These are phyloP conservation scores for Pyrus bretschneideri DNA, from an alignment of 306 rosid species.

Conservation along the genomic window DNA sequence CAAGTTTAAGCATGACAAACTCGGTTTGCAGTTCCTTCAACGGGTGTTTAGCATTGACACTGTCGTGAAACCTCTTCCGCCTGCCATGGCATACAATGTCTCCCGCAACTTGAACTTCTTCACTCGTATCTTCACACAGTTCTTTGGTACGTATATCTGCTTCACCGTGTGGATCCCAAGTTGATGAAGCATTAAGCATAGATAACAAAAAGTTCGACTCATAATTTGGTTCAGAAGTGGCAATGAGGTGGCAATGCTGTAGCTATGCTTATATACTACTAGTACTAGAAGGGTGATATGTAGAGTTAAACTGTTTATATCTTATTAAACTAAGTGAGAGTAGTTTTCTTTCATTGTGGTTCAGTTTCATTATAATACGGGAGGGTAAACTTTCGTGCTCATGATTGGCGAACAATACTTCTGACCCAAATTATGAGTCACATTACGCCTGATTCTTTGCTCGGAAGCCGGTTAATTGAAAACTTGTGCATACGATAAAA, in stretches of 20 bases:
- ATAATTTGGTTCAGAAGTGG: too few relatives aligned
- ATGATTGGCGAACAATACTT: not conserved
- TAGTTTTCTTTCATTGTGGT: not conserved
- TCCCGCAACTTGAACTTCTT: conserved; percentile 96
- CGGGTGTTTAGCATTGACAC: conserved; percentile 90
- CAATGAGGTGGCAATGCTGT: not conserved
- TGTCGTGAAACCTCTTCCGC: conserved; percentile 86
- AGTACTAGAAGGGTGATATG: not conserved
- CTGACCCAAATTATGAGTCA: not conserved
- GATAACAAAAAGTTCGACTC: too few relatives aligned
- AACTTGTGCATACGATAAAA: not conserved
- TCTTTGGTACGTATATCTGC: conserved; percentile 63
- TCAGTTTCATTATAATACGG: not conserved
- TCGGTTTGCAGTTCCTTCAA: conserved; percentile 72
- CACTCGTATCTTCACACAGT: conserved; percentile 93
- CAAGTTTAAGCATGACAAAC: conserved; percentile 2
- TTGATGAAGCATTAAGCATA: not conserved
- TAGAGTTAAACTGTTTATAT: not conserved
- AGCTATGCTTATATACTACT: not conserved
- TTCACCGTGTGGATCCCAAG: not conserved
- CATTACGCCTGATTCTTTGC: not conserved
- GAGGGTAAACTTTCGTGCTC: not conserved
- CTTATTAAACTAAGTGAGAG: not conserved
- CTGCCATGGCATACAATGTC: conserved; percentile 69
- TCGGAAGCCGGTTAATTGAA: not conserved